Base-by-base conservation (phyloP, 2,329 filamentous ascomycete species). In the Exserohilum rostratum region DNA sequence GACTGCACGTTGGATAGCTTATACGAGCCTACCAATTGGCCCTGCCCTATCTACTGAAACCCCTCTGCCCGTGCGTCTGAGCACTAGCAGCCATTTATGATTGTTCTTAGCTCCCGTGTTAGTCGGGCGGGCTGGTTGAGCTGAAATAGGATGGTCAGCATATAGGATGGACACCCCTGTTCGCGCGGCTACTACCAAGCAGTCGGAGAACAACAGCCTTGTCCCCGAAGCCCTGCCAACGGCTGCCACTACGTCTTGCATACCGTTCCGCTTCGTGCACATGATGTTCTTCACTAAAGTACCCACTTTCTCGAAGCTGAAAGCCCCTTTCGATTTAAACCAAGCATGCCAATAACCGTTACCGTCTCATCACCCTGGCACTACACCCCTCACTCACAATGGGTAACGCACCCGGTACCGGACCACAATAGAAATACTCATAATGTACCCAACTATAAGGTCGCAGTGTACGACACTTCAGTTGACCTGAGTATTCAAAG, bases 351-450 rank as follows among this genome's bases (percentile, higher is more conserved):
- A 35, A 53, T 43, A 50, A 17, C 44, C 53, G 55, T 18, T 20
- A 20, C 34, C 22, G 33, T 58, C 66, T 62, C 63, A 67, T 49
- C 44, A 55, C 45, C 37, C 61, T 60, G 60, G 56, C 45, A 30
- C 45, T 48, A 44, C 57, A 46, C 49, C 53, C 46, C 44, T 50
- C 44, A 52, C 58, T 58, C 60, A 58, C 52, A 56, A 58, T 61
- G 31, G 44, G 42, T 46, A 31, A 37, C 44, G 38, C 50, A 58
- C 40, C 44, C 6, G 37, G 22, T 45, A 57, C 58, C 43, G 55
- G 33, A 62, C 51, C 42, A 58, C 46, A 57, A 43, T 67, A 64
- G 66, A 63, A 60, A 66, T 65, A 64, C 46, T 61, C 31, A 31
- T 44, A 17, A 22, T 58, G 49, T 53, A 30, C 51, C 33, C 12